phyloP scores from a whole-genome alignment of 495 filamentous ascomycete species.

The Podospora didyma region DNA sequence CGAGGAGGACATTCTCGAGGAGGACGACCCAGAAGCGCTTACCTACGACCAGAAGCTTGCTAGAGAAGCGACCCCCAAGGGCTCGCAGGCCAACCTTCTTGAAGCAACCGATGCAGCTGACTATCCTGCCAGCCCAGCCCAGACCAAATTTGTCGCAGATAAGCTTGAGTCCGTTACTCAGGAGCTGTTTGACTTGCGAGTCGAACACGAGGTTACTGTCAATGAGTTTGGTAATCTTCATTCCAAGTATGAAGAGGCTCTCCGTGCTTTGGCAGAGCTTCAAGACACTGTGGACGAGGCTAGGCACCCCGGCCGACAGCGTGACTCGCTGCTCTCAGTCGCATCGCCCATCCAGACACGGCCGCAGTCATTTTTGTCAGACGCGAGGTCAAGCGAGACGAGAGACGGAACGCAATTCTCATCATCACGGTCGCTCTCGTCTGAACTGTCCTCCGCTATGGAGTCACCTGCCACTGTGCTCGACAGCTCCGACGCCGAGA shows the following conservation, averaged over 20 bases:
- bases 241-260: constrained; percentile 85
- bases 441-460: constrained; percentile 92
- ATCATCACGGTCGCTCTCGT: constrained; percentile 88
- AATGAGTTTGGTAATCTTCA: constrained; percentile 78
- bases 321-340: constrained; percentile 51
- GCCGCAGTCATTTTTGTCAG: constrained; percentile 90
- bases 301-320: constrained; percentile 55
- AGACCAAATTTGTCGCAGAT: constrained; percentile 82
- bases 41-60: constrained; percentile 26
- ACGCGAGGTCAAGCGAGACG: constrained; percentile 68
- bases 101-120: constrained; percentile 20
- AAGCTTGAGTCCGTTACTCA: constrained; percentile 90
- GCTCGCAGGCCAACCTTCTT: constrained; percentile 17
- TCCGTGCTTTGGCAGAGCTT: constrained; percentile 73
- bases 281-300: constrained; percentile 85
- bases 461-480: constrained; percentile 68
- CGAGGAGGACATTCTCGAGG: constrained; percentile 25
- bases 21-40: constrained; percentile 28
- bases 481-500: constrained; percentile 52
- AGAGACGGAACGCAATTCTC: constrained; percentile 75
- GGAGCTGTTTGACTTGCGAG: constrained; percentile 84
- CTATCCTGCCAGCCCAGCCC: constrained; percentile 63
- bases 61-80: constrained; percentile 25
- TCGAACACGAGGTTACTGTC: constrained; percentile 83
- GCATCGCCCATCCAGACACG: constrained; percentile 58